These are phyloP conservation scores for Skeletonema menzelii DNA, from an alignment of 108 stramenopile genomes.

Conservation along the genomic window DNA sequence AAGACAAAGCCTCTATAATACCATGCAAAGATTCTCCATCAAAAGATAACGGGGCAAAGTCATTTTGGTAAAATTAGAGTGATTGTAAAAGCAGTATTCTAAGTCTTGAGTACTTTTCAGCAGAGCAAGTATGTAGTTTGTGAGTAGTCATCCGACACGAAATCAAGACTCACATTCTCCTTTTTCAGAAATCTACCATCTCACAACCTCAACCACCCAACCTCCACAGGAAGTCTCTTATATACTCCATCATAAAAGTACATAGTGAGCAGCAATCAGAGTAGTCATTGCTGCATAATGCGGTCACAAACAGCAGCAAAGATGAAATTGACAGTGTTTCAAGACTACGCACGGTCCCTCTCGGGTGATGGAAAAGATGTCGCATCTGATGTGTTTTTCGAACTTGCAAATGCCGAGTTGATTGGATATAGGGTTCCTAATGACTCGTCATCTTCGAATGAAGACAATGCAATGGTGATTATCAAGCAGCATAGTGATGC, in stretches of 20 bases:
- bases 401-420: conserved; percentile 65
- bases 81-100: too few relatives aligned
- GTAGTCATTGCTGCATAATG: too few relatives aligned
- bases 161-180: too few relatives aligned
- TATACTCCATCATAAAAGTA: too few relatives aligned
- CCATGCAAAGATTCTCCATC: conserved; percentile 54
- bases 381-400: conserved; percentile 56
- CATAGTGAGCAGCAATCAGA: too few relatives aligned
- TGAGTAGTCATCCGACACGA: too few relatives aligned
- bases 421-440: conserved; percentile 54
- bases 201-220: too few relatives aligned
- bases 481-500: conserved; percentile 56
- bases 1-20: conserved; percentile 68
- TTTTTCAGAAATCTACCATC: too few relatives aligned
- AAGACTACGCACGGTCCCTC: background rate
- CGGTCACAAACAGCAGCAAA: background rate
- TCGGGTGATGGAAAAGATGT: conserved; percentile 5
- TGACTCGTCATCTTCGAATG: background rate
- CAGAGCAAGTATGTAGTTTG: background rate
- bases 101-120: too few relatives aligned
- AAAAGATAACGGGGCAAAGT: conserved; percentile 38
- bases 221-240: too few relatives aligned
- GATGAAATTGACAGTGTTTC: background rate
- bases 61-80: conserved; percentile 49
- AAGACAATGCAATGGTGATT: conserved; percentile 20